A percentile compares a stretch with the other conserved stretches of the same genome.
These are phyloP conservation scores for Fraxinus platypoda DNA, from an alignment of 305 asterid genomes.

Conservation along the genomic window DNA sequence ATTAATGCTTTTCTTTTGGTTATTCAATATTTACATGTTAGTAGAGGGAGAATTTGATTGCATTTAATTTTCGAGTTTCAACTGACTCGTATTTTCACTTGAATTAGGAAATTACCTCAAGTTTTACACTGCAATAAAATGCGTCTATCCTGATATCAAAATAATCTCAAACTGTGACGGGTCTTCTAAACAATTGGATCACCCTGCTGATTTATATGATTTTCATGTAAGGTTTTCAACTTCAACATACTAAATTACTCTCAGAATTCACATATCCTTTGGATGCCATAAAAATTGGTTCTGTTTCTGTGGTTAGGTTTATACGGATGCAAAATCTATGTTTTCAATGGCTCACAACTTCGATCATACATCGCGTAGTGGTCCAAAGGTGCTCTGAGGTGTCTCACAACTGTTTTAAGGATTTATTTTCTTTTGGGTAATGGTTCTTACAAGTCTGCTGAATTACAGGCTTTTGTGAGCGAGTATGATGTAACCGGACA, in stretches of 20 bases:
- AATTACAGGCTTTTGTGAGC: slow-evolving; percentile 77
- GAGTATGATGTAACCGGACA: slow-evolving; percentile 81
- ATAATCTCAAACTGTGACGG: slow-evolving; percentile 84
- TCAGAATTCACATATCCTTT: background rate
- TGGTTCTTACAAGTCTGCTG: slow-evolving; percentile 1
- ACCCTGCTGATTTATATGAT: slow-evolving; percentile 88
- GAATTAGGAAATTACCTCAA: slow-evolving; percentile 51
- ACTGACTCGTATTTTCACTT: background rate
- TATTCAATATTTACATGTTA: background rate
- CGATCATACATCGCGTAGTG: slow-evolving; percentile 57
- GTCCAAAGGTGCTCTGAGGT: slow-evolving; percentile 68
- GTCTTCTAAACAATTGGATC: slow-evolving; percentile 57
- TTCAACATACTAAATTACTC: background rate
- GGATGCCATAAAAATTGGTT: background rate
- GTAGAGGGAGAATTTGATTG: background rate
- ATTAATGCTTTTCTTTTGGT: background rate
- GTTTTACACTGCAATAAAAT: slow-evolving; percentile 54
- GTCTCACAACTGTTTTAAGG: slow-evolving; percentile 4
- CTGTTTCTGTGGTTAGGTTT: slow-evolving; percentile 45
- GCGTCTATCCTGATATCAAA: slow-evolving; percentile 49
- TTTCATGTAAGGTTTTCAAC: slow-evolving; percentile 61
- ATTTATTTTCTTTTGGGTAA: background rate
- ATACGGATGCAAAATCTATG: slow-evolving; percentile 58
- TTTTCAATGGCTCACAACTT: slow-evolving; percentile 65
- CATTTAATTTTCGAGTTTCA: background rate